Evolutionary conservation across 106 monocot species (phyloP).

Genomic region (Platanthera guangdongensis): DNA sequence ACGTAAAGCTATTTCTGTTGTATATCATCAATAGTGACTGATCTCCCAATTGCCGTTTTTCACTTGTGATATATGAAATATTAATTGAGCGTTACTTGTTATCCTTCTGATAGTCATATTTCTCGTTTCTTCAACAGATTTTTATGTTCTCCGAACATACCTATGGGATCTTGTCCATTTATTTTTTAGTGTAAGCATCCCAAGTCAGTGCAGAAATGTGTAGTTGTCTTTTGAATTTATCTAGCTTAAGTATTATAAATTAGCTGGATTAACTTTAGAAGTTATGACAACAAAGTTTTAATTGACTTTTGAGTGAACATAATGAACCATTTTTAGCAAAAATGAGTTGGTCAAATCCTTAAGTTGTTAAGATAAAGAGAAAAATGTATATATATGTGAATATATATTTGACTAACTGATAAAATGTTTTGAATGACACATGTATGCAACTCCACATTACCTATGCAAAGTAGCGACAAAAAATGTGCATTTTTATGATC

Average conservation of each 20-base stretch:
- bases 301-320: background rate
- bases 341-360: background rate
- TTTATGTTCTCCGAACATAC: background rate
- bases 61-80: background rate
- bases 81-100: background rate
- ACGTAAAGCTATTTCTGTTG: slow-evolving; percentile 22
- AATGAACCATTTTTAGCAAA: background rate
- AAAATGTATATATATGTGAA: background rate
- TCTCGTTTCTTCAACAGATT: background rate
- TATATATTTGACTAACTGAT: too few species aligned
- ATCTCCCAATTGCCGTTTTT: background rate
- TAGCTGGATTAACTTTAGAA: background rate
- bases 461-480: too few species aligned
- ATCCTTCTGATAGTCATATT: background rate
- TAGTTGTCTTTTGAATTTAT: background rate
- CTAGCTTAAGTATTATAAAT: background rate
- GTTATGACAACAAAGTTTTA: background rate
- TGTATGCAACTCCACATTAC: too few species aligned
- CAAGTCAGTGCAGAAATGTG: background rate
- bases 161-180: background rate
- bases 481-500: too few species aligned
- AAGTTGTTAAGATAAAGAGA: background rate
- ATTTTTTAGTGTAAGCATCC: background rate
- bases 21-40: background rate
- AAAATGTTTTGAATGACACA: too few species aligned